phyloP scores from a whole-genome alignment of 2,329 filamentous ascomycete species.

The Microdochium bolleyi region DNA sequence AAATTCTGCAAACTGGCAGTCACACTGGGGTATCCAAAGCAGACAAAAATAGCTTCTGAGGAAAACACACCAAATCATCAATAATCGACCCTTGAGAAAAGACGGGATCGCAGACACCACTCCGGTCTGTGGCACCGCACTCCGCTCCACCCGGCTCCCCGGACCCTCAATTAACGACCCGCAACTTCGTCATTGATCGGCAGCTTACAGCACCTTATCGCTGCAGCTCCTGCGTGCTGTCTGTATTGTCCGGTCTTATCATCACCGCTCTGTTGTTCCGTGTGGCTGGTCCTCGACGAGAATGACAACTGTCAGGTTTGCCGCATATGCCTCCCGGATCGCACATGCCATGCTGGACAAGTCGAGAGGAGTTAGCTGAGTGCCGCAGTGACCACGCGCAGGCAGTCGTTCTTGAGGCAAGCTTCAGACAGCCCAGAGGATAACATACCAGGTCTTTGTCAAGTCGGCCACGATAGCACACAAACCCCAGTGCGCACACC shows the following conservation, averaged over 20 bases:
- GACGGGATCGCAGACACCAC: background rate
- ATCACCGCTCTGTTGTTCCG: background rate
- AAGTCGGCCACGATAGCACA: constrained; percentile 64
- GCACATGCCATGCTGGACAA: constrained; percentile 57
- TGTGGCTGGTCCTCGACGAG: constrained; percentile 46
- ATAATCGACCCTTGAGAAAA: background rate
- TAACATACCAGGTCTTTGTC: constrained; percentile 54
- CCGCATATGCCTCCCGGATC: constrained; percentile 68
- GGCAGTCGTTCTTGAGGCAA: background rate
- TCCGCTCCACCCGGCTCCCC: background rate
- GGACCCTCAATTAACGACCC: background rate
- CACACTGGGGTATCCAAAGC: background rate
- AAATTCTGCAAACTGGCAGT: background rate
- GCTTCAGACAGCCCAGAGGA: background rate
- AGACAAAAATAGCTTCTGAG: background rate
- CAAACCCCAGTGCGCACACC: constrained; percentile 70
- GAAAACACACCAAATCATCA: background rate
- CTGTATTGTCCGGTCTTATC: background rate
- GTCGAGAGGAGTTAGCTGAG: constrained; percentile 8
- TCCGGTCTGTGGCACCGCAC: background rate
- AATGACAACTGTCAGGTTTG: constrained; percentile 64
- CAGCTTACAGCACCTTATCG: background rate
- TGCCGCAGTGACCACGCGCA: too few species aligned
- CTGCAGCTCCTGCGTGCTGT: too few species aligned
- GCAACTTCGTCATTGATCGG: background rate